Percentiles rank a stretch among this genome's conserved stretches.
Conservation (phyloP, 2,329 filamentous ascomycete genomes). For the Xylariaceae sp. region DNA sequence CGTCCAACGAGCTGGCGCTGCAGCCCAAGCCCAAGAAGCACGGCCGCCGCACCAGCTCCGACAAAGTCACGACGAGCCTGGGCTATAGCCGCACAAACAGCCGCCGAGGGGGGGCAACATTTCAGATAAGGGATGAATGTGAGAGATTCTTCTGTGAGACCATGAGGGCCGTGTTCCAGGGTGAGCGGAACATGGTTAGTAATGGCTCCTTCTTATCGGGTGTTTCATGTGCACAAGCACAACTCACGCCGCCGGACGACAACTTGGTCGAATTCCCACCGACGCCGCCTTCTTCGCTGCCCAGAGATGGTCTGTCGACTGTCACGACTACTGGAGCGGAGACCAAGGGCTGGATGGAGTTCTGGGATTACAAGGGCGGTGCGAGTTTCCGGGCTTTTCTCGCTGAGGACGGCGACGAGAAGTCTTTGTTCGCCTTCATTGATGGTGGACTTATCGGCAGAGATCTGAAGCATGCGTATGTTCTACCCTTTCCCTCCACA, state of each 20-base stretch:
- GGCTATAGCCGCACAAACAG: conserved; percentile 50
- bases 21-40: conserved; percentile 52
- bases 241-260: conserved; percentile 49
- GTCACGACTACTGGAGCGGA: conserved; percentile 15
- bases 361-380: conserved; percentile 82
- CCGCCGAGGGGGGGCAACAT: conserved; percentile 85
- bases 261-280: conserved; percentile 24
- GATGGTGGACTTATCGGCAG: conserved; percentile 65
- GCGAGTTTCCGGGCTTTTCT: conserved; percentile 85
- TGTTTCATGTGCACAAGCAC: conserved; percentile 46
- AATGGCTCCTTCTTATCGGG: conserved; percentile 83
- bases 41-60: conserved; percentile 23
- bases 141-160: conserved; percentile 99
- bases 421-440: conserved; percentile 84
- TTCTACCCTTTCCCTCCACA: background rate
- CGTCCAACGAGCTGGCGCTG: conserved; percentile 63
- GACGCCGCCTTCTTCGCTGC: conserved; percentile 33
- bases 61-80: conserved; percentile 22
- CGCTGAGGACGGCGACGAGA: conserved; percentile 64
- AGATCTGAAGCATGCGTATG: conserved; percentile 83
- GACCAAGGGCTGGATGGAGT: conserved; percentile 66
- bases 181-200: conserved; percentile 78
- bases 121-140: conserved; percentile 98
- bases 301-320: conserved; percentile 24
- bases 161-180: conserved; percentile 89